Evolutionary conservation across 2,329 filamentous ascomycete genomes (phyloP).

Genomic region (Metarhizium rileyi): DNA sequence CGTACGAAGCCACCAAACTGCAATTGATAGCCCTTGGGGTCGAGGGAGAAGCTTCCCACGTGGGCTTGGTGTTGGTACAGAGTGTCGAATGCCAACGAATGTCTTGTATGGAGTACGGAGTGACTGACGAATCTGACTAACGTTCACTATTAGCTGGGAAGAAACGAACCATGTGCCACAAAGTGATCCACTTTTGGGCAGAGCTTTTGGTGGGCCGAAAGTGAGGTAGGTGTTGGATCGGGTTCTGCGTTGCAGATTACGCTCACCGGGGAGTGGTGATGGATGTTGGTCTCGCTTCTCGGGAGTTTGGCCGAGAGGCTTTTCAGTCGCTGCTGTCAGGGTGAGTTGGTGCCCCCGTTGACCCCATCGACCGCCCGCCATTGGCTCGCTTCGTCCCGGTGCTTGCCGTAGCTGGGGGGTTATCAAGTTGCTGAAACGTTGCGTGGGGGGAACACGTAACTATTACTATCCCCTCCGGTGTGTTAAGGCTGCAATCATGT

Average conservation of each 20-base stretch:
- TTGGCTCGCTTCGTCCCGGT: not conserved
- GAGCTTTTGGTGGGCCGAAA: not conserved
- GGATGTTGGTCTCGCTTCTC: too few relatives aligned
- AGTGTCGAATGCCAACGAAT: too few relatives aligned
- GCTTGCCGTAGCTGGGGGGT: not conserved
- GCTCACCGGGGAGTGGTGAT: too few relatives aligned
- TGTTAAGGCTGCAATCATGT: too few relatives aligned
- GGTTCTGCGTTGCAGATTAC: too few relatives aligned
- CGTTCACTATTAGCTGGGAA: not conserved
- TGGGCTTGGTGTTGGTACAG: not conserved
- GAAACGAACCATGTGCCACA: not conserved
- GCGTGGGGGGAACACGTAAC: conserved; percentile 6
- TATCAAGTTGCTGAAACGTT: conserved; percentile 19
- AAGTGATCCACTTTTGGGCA: not conserved
- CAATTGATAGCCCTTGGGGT: not conserved
- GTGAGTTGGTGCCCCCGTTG: not conserved
- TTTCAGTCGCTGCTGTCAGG: too few relatives aligned
- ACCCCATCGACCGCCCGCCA: not conserved
- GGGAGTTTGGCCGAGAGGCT: too few relatives aligned
- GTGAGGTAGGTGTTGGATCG: too few relatives aligned
- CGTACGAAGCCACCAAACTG: not conserved
- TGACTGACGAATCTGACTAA: too few relatives aligned
- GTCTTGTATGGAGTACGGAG: too few relatives aligned
- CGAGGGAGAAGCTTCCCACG: not conserved
- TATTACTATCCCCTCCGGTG: too few relatives aligned